Base-by-base conservation (phyloP, 208 protist genomes). In the Leptomonas seymouri region DNA sequence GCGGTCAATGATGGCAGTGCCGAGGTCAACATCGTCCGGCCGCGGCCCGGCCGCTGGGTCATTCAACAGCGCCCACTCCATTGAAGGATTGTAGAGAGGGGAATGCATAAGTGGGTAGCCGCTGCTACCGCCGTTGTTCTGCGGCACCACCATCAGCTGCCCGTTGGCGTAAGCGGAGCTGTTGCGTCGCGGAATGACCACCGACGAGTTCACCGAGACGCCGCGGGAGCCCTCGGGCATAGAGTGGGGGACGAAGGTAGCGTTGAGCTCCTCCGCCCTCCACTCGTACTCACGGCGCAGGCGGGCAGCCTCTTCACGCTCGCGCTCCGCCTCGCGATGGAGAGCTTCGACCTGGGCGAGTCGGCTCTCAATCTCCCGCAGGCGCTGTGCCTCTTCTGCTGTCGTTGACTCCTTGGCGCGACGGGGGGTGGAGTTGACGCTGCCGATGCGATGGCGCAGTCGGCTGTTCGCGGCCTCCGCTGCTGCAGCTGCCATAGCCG, bases 321-420 rank as follows among this genome's bases (percentile, higher is more conserved):
- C 87, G 21, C 73, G 54, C 68, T 85, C 79, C 9, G 85, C 87
- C 49, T 87, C 83, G 25, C 76, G 71, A 51, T 91, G 87, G 2
- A 95, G 84, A 50, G 65, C 73, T 63, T 95, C 90, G 11, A 93
- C 84, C 46, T 80, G 75, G 21, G 71, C 73, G 30, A 95, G 78
- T 8, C 85, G 86, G n/a, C 31, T 66, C 69, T 91, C 85, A 48
- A 95, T 92, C 76, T 95, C 85, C 14, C 76, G 77, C 61, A 95
- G 75, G 5, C 81, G 77, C 41, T 57, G 27, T 4, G 78, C 69
- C 80, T 90, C 86, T 51, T 78, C 76, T 9, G 67, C 75, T 9
- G 73, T 62, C 44, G 51, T 16, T 5, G 61, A 62, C 3, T 62
- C 45, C 30, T 39, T 78, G 36, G 73, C 58, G 20, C 61, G 67